Evolutionary conservation across 140 eudicot genomes (phyloP).

Genomic region (Flaveria floridana): DNA sequence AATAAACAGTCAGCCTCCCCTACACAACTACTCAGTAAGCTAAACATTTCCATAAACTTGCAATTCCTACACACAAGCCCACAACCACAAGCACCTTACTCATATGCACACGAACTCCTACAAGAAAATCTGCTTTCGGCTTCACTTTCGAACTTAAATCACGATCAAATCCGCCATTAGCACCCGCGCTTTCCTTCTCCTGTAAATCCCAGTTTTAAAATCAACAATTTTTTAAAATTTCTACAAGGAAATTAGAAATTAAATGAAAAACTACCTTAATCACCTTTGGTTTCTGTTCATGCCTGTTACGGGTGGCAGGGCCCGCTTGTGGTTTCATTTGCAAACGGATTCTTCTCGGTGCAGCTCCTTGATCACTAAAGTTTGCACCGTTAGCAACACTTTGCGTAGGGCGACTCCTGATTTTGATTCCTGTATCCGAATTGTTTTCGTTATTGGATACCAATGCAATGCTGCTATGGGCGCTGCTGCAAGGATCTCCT

Average conservation of each 20-base stretch:
- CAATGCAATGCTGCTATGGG: constrained; percentile 24
- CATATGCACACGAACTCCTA: constrained; percentile 32
- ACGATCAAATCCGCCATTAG: constrained; percentile 2
- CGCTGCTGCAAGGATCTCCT: constrained; percentile 28
- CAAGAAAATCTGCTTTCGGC: constrained; percentile 19
- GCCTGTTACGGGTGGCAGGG: constrained; percentile 18
- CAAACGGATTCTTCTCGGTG: constrained; percentile 60
- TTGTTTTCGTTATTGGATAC: constrained; percentile 19
- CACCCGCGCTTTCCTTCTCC: constrained; percentile 27
- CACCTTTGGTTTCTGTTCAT: constrained; percentile 9
- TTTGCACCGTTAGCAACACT: constrained; percentile 27
- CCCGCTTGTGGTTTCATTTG: constrained; percentile 39
- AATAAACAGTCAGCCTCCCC: constrained; percentile 14
- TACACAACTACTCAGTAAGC: constrained; percentile 5
- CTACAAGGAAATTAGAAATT: neutral
- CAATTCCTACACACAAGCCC: constrained; percentile 43
- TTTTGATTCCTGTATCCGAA: constrained; percentile 48
- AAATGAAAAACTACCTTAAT: constrained; percentile 35
- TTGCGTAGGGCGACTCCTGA: constrained; percentile 41
- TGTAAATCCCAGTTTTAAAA: constrained; percentile 17
- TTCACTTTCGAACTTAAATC: constrained; percentile 16
- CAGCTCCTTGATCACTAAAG: constrained; percentile 48
- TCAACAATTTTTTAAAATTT: neutral
- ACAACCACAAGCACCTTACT: constrained; percentile 39
- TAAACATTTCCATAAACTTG: constrained; percentile 41